phyloP scores from a whole-genome alignment of 1,284 basidiomycete genomes.

The Kwoniella shivajii region DNA sequence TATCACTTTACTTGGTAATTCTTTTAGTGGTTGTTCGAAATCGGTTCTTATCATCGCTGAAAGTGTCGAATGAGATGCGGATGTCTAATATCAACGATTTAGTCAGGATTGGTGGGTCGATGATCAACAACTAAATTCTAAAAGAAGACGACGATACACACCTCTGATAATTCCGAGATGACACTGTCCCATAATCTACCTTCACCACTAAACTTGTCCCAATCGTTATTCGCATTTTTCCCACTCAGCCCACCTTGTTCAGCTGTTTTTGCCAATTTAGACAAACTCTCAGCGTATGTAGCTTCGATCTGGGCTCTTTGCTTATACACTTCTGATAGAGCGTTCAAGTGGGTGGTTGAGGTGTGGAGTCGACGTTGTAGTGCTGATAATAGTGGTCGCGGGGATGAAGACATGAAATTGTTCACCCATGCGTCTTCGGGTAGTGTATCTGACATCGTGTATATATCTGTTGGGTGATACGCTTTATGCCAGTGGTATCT shows the following conservation, averaged over 20 bases:
- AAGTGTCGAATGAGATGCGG: slow-evolving; percentile 44
- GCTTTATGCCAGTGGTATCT: too few species aligned
- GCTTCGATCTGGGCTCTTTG: slow-evolving; percentile 57
- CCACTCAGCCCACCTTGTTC: slow-evolving; percentile 40
- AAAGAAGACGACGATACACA: slow-evolving; percentile 20
- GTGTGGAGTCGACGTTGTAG: slow-evolving; percentile 44
- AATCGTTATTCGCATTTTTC: slow-evolving; percentile 40
- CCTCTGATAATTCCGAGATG: slow-evolving; percentile 49
- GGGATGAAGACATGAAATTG: slow-evolving; percentile 39
- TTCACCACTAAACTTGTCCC: slow-evolving; percentile 44
- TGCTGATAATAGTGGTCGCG: slow-evolving; percentile 37
- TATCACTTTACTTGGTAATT: slow-evolving; percentile 45
- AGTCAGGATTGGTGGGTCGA: too few species aligned
- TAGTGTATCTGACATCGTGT: slow-evolving; percentile 42
- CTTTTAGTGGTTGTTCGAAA: slow-evolving; percentile 47
- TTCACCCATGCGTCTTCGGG: slow-evolving; percentile 49
- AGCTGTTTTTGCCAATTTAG: slow-evolving; percentile 55
- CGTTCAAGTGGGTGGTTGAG: slow-evolving; percentile 48
- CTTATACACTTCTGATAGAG: slow-evolving; percentile 57
- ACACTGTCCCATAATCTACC: slow-evolving; percentile 46
- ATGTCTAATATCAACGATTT: slow-evolving; percentile 41
- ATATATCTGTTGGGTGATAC: too few species aligned
- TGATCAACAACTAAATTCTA: neutral
- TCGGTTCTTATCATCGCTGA: slow-evolving; percentile 40
- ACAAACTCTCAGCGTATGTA: slow-evolving; percentile 56